Evolutionary conservation across 2,329 filamentous ascomycete genomes (phyloP).

Genomic region (Tricladium varicosporioides): DNA sequence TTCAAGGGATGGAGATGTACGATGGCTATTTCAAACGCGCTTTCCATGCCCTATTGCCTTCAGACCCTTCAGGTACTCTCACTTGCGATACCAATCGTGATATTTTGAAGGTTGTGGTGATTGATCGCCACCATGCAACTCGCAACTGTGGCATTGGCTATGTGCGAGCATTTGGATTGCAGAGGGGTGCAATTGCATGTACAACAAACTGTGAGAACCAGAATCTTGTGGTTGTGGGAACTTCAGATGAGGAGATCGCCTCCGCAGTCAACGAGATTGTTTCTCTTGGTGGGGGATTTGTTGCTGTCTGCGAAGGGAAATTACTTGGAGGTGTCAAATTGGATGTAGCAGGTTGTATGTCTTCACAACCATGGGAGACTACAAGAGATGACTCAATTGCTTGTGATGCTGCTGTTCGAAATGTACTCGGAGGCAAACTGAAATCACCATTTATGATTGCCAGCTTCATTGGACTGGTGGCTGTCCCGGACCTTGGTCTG

Average conservation of each 20-base stretch:
- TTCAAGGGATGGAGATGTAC: slow-evolving; percentile 30
- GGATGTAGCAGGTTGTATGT: slow-evolving; percentile 29
- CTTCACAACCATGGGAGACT: slow-evolving; percentile 15
- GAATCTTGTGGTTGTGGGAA: slow-evolving; percentile 26
- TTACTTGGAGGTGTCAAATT: slow-evolving; percentile 18
- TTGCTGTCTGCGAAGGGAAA: slow-evolving; percentile 15
- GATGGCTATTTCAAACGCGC: slow-evolving; percentile 29
- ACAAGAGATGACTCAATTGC: slow-evolving; percentile 21
- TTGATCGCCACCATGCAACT: slow-evolving; percentile 26
- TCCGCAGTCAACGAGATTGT: slow-evolving; percentile 16
- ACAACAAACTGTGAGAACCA: slow-evolving; percentile 30
- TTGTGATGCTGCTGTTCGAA: slow-evolving; percentile 15
- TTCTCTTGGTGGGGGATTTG: slow-evolving; percentile 20
- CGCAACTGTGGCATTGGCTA: slow-evolving; percentile 22
- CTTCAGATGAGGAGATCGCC: slow-evolving; percentile 24
- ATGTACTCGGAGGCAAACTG: slow-evolving; percentile 19
- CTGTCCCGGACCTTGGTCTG: slow-evolving; percentile 23
- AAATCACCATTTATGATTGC: slow-evolving; percentile 28
- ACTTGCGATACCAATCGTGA: slow-evolving; percentile 30
- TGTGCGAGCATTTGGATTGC: slow-evolving; percentile 21
- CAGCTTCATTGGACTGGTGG: slow-evolving; percentile 25
- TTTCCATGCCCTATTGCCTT: slow-evolving; percentile 22
- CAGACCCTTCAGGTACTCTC: slow-evolving; percentile 30
- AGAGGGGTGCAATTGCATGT: slow-evolving; percentile 25
- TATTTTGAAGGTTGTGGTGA: slow-evolving; percentile 26